phyloP scores from a whole-genome alignment of 208 protist species.

The Leptomonas pyrrhocoris region DNA sequence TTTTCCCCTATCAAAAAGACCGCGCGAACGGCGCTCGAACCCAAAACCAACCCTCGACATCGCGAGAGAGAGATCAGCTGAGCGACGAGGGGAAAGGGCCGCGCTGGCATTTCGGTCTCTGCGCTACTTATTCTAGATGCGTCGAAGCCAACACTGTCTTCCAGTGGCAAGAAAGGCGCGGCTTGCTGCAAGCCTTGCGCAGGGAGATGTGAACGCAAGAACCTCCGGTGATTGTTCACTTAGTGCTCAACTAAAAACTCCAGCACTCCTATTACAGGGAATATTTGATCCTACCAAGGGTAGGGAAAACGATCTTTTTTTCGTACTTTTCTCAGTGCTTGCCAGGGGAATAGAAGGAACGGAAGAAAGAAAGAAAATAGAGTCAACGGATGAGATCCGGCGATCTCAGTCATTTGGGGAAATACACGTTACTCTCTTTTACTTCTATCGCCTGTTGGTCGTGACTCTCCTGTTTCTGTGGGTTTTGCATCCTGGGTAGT shows the following conservation, averaged over 20 bases:
- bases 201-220: conserved; percentile 92
- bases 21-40: not conserved
- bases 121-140: not conserved
- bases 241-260: conserved; percentile 63
- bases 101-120: not conserved
- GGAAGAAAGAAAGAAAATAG: not conserved
- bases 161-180: not conserved
- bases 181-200: conserved; percentile 68
- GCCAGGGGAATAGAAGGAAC: conserved; percentile 2
- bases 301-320: conserved; percentile 25
- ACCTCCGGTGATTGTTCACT: conserved; percentile 91
- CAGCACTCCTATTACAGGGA: conserved; percentile 61
- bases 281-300: conserved; percentile 59
- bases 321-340: not conserved
- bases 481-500: no score
- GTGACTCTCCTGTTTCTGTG: no score
- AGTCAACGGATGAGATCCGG: no score
- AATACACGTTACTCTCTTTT: not conserved
- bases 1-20: conserved; percentile 39
- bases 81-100: not conserved
- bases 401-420: no score
- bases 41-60: not conserved
- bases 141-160: not conserved
- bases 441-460: no score
- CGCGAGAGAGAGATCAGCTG: not conserved